A percentile compares a stretch with the other conserved stretches of the same genome.
Conservation (phyloP, 202 grass and related monocot genomes). For the Saccharum hybrid region DNA sequence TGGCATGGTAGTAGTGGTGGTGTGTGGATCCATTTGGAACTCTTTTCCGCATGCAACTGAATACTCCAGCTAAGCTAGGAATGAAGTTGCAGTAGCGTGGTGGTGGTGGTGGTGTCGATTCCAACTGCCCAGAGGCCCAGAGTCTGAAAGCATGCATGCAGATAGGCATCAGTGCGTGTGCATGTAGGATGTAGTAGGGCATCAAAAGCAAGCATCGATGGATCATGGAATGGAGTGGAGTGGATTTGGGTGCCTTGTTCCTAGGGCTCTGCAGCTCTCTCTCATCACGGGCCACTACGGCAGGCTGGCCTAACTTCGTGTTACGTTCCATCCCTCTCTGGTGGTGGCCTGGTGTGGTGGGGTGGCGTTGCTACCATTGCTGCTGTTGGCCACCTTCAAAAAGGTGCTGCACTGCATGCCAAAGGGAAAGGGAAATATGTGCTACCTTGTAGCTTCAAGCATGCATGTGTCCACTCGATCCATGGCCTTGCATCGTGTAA, state of each 20-base stretch:
- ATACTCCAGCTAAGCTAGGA: not conserved
- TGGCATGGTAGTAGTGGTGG: conserved; percentile 17
- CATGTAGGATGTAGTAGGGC: not conserved
- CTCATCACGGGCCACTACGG: conserved; percentile 9
- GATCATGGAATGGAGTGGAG: not conserved
- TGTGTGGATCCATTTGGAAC: conserved; percentile 41
- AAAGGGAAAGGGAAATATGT: not conserved
- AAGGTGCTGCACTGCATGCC: conserved; percentile 5
- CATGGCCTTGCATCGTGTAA: not conserved
- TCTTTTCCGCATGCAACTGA: conserved; percentile 9
- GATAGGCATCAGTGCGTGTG: not conserved
- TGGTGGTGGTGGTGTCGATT: conserved; percentile 18
- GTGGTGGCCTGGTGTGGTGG: not conserved
- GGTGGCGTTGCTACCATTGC: not conserved
- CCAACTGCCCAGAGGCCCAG: conserved; percentile 26
- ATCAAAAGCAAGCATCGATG: conserved; percentile 6
- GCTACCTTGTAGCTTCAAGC: not conserved
- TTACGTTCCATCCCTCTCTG: not conserved
- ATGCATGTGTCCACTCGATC: not conserved
- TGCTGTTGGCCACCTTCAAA: conserved; percentile 37
- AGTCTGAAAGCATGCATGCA: not conserved
- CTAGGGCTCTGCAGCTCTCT: not conserved
- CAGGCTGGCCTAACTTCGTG: conserved; percentile 40
- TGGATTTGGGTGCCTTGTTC: conserved; percentile 14
- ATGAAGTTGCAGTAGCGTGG: not conserved